Evolutionary conservation across 2,329 filamentous ascomycete genomes (phyloP).

Genomic region (Cytospora piceae): DNA sequence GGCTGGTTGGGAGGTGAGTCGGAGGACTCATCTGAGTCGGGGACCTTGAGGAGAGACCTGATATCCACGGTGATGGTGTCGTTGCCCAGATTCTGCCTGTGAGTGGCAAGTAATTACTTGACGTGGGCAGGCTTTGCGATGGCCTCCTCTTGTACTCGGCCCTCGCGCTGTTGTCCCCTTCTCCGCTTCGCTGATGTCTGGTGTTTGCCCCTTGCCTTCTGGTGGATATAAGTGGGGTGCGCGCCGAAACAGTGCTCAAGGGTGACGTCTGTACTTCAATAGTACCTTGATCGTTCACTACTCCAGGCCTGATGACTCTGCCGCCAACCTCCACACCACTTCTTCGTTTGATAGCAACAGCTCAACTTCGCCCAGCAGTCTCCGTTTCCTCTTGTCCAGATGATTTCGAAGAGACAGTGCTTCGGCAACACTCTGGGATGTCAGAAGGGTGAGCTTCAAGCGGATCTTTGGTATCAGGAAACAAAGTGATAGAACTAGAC

Average conservation of each 20-base stretch:
- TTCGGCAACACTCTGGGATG: slow-evolving; percentile 5
- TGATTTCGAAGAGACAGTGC: slow-evolving; percentile 4
- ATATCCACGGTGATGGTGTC: slow-evolving; percentile 87
- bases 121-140: slow-evolving; percentile 26
- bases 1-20: slow-evolving; percentile 48
- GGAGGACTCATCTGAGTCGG: slow-evolving; percentile 73
- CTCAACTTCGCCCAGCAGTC: neutral
- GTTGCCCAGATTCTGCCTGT: slow-evolving; percentile 41
- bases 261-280: slow-evolving; percentile 17
- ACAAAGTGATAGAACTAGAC: slow-evolving; percentile 9
- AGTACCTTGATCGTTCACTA: slow-evolving; percentile 4
- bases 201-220: slow-evolving; percentile 20
- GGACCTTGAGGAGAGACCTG: slow-evolving; percentile 80
- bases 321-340: slow-evolving; percentile 9
- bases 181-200: slow-evolving; percentile 14
- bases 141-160: slow-evolving; percentile 15
- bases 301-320: slow-evolving; percentile 13
- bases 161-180: slow-evolving; percentile 14
- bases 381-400: neutral
- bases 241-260: slow-evolving; percentile 11
- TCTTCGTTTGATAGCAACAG: slow-evolving; percentile 4
- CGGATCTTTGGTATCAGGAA: slow-evolving; percentile 10
- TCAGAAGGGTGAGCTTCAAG: neutral
- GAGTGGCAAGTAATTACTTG: slow-evolving; percentile 41
- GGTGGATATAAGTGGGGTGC: slow-evolving; percentile 14